Base-by-base conservation (phyloP, 805 yeast species). In the Metschnikowia borealis region DNA sequence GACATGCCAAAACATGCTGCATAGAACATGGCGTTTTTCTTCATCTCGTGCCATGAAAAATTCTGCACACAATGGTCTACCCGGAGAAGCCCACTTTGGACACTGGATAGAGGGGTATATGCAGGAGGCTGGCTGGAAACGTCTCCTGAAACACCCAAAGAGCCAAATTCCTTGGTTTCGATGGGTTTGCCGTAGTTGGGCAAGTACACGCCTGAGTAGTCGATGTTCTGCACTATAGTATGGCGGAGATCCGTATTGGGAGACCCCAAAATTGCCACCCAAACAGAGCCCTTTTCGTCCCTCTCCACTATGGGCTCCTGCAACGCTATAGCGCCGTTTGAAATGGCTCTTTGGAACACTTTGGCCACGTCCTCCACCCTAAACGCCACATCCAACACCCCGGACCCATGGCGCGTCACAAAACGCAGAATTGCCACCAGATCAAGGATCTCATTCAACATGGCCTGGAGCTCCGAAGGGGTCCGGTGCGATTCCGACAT, bases 1-100 rank as follows among this genome's bases (percentile, higher is more conserved):
- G 84, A 89, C 67, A 89, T 86, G 0, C 90, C 90, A 57, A 88
- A 80, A 1, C 80, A 78, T 23, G 68, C 65, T 29, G 82, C 79
- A 65, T 89, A 88, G 50, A 78, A 77, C 15, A 69, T 68, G 57
- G 90, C 85, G 0, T 81, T 79, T 5, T 57, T 57, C 31, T 73
- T 75, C 85, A 87, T 80, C 57, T 78, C 70, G 59, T 83, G 67
- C 91, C 91, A 86, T 38, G 77, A 80, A 56, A 82, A 83, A 66
- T 87, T 88, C 56, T 85, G 91, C 17, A 89, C 96, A 61, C 89
- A 83, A 60, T 88, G 96, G 65, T 88, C 96, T 52, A 89, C 78
- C 5, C 62, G 59, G 1, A 57, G 58, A 37, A 84, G 66, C 0
- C 64, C 37, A 52, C 15, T 81, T 63, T 65, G 65, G 3, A 15